A percentile compares a stretch with the other conserved stretches of the same genome.
Conservation (phyloP, 139 green algal genomes). For the Micractinium conductrix region DNA sequence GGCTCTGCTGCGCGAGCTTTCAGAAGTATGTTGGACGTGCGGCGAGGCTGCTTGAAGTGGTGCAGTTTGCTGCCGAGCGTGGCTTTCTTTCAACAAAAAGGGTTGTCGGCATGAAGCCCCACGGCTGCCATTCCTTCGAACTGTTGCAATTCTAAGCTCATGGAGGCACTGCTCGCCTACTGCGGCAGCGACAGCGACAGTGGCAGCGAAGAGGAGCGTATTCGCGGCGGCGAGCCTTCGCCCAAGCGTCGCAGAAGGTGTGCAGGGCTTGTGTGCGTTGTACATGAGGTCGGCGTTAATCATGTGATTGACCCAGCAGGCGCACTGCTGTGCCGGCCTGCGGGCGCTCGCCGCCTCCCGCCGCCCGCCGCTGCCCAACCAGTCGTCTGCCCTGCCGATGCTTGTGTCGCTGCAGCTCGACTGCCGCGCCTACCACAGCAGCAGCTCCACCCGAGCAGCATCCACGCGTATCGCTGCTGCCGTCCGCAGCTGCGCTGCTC, state of each 20-base stretch:
- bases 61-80: too few species aligned
- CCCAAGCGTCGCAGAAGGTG: not conserved
- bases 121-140: not conserved
- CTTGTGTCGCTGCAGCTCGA: not conserved
- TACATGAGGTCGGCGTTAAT: not conserved
- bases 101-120: not conserved
- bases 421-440: not conserved
- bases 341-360: not conserved
- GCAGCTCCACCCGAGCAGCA: not conserved
- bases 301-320: not conserved
- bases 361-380: not conserved
- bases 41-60: not conserved
- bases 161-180: slow-evolving; percentile 2
- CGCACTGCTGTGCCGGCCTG: not conserved
- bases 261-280: not conserved
- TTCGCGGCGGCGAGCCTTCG: not conserved
- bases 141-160: not conserved
- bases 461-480: not conserved
- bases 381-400: too few species aligned
- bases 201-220: not conserved
- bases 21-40: not conserved
- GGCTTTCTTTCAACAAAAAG: not conserved
- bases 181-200: not conserved
- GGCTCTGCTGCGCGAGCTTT: not conserved
- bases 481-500: not conserved